phyloP scores from a whole-genome alignment of 2,329 filamentous ascomycete genomes.

The Thielaviopsis ethacetica region DNA sequence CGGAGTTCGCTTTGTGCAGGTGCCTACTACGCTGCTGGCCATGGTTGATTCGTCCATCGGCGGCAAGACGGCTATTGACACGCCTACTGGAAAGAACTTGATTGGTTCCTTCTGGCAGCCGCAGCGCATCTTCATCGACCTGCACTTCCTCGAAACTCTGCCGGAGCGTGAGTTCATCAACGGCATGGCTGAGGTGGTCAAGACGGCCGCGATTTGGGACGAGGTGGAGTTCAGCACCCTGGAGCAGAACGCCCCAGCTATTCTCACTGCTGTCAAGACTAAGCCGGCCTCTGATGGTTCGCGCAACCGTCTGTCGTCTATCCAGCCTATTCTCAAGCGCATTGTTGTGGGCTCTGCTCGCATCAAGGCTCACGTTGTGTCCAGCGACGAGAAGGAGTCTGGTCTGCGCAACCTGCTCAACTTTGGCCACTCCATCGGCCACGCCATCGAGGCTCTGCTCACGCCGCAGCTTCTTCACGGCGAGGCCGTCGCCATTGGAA shows the following conservation, averaged over 20 bases:
- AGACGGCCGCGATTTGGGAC: slow-evolving; percentile 94
- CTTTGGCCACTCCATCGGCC: slow-evolving; percentile 95
- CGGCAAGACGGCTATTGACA: slow-evolving; percentile 96
- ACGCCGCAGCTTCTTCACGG: slow-evolving; percentile 92
- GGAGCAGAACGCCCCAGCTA: slow-evolving; percentile 62
- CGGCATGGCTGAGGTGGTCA: slow-evolving; percentile 95
- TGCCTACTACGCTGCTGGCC: slow-evolving; percentile 81
- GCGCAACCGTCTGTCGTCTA: slow-evolving; percentile 44
- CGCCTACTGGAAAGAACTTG: slow-evolving; percentile 87
- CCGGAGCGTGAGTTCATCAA: slow-evolving; percentile 91
- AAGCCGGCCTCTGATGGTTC: slow-evolving; percentile 22
- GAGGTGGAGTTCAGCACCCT: slow-evolving; percentile 71
- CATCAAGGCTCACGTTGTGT: slow-evolving; percentile 89
- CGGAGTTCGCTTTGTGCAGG: slow-evolving; percentile 87
- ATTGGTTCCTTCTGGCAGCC: slow-evolving; percentile 97
- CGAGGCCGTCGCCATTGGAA: slow-evolving; percentile 90
- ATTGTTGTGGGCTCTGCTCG: slow-evolving; percentile 81
- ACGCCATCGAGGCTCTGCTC: slow-evolving; percentile 88
- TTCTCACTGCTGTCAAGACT: slow-evolving; percentile 34
- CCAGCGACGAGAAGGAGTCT: slow-evolving; percentile 83
- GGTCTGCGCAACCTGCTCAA: slow-evolving; percentile 89
- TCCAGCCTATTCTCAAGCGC: slow-evolving; percentile 54
- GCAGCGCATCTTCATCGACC: slow-evolving; percentile 81
- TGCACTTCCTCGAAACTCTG: slow-evolving; percentile 78
- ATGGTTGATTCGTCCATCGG: slow-evolving; percentile 99